Evolutionary conservation across 768 basidiomycete species (phyloP).

Genomic region (Atractiella rhizophila): DNA sequence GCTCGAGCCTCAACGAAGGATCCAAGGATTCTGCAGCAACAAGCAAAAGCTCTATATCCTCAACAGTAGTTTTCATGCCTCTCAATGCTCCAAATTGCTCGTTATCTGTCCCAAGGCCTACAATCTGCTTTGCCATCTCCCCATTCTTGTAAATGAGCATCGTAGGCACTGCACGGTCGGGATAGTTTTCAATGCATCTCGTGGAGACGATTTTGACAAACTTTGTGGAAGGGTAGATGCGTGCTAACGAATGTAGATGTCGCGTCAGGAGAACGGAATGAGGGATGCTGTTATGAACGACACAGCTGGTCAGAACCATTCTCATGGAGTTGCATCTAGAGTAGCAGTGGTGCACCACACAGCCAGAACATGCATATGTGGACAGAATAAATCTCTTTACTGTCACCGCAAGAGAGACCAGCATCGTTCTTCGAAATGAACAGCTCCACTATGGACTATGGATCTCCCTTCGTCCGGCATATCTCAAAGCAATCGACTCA

Average conservation of each 20-base stretch:
- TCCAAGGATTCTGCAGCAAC: no score
- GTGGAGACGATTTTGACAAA: conserved; percentile 85
- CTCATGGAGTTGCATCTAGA: background rate
- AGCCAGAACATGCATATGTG: background rate
- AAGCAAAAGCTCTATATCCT: no score
- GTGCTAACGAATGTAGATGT: conserved; percentile 46
- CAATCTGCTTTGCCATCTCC: conserved; percentile 61
- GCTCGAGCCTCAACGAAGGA: no score
- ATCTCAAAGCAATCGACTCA: no score
- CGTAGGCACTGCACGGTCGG: conserved; percentile 40
- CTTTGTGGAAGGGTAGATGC: conserved; percentile 69
- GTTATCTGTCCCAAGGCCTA: conserved; percentile 66
- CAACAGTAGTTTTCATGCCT: conserved; percentile 36
- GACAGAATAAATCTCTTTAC: background rate
- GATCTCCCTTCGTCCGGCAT: no score
- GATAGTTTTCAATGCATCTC: conserved; percentile 65
- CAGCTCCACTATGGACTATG: no score
- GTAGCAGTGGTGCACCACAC: background rate
- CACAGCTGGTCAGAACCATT: background rate
- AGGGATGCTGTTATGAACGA: background rate
- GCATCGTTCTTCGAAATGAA: no score
- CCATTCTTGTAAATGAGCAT: conserved; percentile 76
- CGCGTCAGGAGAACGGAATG: conserved; percentile 29
- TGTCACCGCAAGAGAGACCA: background rate
- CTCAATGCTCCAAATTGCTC: conserved; percentile 33